Conservation (phyloP, 1,284 basidiomycete genomes). For the Inonotus hispidus region DNA sequence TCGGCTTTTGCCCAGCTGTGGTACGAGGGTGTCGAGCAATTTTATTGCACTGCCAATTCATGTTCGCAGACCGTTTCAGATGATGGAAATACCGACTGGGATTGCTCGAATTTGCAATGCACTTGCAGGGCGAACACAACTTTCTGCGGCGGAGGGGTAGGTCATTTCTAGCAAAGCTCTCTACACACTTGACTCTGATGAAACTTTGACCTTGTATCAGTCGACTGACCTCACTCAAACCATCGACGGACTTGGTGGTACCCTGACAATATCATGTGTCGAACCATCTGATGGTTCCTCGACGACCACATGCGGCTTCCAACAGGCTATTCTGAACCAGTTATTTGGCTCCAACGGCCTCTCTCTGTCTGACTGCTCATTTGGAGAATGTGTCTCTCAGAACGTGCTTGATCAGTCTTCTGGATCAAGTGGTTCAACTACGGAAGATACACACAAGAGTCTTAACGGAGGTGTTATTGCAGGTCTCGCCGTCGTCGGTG, state of each 20-base stretch:
- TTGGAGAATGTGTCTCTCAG: constrained; percentile 84
- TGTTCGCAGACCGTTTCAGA: constrained; percentile 54
- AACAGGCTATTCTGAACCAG: constrained; percentile 56
- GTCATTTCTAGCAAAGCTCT: neutral
- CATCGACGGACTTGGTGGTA: constrained; percentile 55
- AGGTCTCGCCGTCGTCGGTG: constrained; percentile 78
- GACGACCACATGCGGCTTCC: constrained; percentile 66
- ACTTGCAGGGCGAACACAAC: constrained; percentile 61
- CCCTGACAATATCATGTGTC: constrained; percentile 64
- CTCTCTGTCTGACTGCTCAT: constrained; percentile 61
- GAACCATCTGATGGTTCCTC: constrained; percentile 39
- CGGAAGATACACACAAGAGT: constrained; percentile 29
- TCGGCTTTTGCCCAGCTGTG: constrained; percentile 71
- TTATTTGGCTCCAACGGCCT: constrained; percentile 76
- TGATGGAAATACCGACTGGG: constrained; percentile 47
- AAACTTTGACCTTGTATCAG: constrained; percentile 5
- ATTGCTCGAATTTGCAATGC: constrained; percentile 68
- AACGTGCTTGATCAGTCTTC: constrained; percentile 57
- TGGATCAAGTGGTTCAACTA: constrained; percentile 29
- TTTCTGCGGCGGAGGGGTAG: constrained; percentile 60
- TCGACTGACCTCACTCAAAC: constrained; percentile 46
- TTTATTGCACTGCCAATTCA: constrained; percentile 68
- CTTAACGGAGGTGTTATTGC: constrained; percentile 81
- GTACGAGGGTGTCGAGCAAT: constrained; percentile 81
- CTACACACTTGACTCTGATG: neutral